Evolutionary conservation across 352 stramenopile genomes (phyloP), one percentile per base, ranked within the genome.

Genomic region (Peronosclerospora sorghi): DNA sequence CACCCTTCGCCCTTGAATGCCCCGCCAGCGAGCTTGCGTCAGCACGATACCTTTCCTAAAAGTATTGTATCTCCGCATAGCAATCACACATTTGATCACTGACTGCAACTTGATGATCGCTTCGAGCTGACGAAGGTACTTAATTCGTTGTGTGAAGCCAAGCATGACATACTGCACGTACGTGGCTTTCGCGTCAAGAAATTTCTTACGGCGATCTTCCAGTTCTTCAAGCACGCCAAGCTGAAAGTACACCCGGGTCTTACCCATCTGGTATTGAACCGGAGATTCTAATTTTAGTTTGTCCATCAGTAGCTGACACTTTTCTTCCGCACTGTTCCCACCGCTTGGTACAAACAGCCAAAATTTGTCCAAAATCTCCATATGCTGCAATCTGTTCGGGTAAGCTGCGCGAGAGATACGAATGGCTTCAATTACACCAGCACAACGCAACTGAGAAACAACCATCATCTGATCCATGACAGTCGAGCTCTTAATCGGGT

Each of bases 361-460:
- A 36, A 90, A 90, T 46, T 89, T 88, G 36, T 85, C 59, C 41
- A 90, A 48, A 23, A 88, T 80, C 10, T 93, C 77, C 0, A 66
- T 59, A 67, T 98, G 95, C 45, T 77, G 70, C 23, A 98, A 67
- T 19, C 96, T 91, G 61, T 99, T 97, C 34, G 96, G 95, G 60
- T 98, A 99, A n/a, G 95, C 97, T 32, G 94, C 90, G 48, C 96
- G 87, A 36, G 94, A 94, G 39, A 99, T 98, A 51, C 95, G 86
- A 47, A 99, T 97, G 10, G 96, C 97, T 55, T 99, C 97, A 57
- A 99, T 96, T 9, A 99, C 95, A 78, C 97, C 97, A 52, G 94
- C 94, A 51, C 98, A 99, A 23, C 86, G 78, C 32, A 98, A 59
- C 62, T 99, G 96, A 29, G 97, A 91, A 2, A 97, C 91, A 4